Base-by-base conservation (phyloP, 2,329 filamentous ascomycete species). In the Sporothrix euskadiensis region DNA sequence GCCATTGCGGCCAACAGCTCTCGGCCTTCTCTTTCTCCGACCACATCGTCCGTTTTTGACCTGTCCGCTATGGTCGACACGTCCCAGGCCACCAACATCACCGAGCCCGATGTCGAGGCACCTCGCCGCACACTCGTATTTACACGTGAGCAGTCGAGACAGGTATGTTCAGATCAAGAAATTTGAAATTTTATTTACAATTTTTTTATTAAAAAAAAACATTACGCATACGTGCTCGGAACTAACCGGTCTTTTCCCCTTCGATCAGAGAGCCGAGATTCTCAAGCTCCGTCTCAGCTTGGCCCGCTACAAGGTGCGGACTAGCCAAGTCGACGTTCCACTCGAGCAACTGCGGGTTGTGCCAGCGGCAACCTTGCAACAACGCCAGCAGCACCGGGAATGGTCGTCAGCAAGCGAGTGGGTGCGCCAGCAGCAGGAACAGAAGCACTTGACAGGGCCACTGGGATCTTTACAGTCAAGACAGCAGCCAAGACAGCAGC, bases 221-320 rank as follows among this genome's bases (percentile, higher is more conserved):
- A 35, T 6, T n/a, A 22, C 56, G 19, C 16, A 56, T 52, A 22
- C 19, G 32, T 12, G 14, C 35, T 35, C 35, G 35, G 35, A 35
- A 47, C 49, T 61, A 54, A 73, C 49, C 39, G 10, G 1, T 4
- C 59, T 4, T 39, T 30, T 44, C 32, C 26, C 61, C 7, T 41
- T 14, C 5, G 10, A 14, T 71, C 80, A 92, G 86, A 87, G 88
- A 81, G 90, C 89, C 26, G 88, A 91, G 78, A 87, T 89, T 68
- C 84, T 94, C 61, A 87, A 87, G 70, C 85, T 93, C 10, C 87
- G 91, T n/a, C 87, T 94, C 19, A 85, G 88, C 39, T 86, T 94
- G 26, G 92, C 91, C 16, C 88, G 87, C 78, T 94, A 94, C 84
- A 94, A 94, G 81, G 85, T 94, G 76, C 87, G 86, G 73, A 94